Conservation (phyloP, 2,329 filamentous ascomycete species). For the Capronia epimyces region DNA sequence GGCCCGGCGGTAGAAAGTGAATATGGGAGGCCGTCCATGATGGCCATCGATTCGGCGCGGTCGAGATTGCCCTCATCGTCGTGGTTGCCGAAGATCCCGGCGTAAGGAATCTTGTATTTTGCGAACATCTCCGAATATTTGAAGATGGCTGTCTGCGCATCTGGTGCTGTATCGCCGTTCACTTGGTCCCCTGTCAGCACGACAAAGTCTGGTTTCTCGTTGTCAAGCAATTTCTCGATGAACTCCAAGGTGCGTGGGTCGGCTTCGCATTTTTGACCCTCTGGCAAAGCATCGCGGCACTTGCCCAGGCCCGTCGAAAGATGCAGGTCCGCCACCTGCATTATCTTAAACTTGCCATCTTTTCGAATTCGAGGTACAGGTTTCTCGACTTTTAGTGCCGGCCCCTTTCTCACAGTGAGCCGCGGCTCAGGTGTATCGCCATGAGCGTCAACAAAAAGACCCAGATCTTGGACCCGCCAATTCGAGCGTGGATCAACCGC, state of each 20-base stretch:
- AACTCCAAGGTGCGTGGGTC: constrained; percentile 90
- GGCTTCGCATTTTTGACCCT: constrained; percentile 76
- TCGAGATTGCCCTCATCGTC: constrained; percentile 84
- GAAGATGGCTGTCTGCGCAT: constrained; percentile 88
- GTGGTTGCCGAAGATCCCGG: constrained; percentile 94
- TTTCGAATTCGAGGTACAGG: constrained; percentile 73
- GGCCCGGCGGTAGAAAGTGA: constrained; percentile 83
- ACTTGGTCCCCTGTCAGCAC: constrained; percentile 91
- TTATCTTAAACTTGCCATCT: constrained; percentile 92
- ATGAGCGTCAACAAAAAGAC: constrained; percentile 63
- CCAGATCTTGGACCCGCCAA: constrained; percentile 73
- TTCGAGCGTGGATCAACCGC: constrained; percentile 82
- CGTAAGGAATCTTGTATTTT: constrained; percentile 83
- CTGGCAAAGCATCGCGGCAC: constrained; percentile 81
- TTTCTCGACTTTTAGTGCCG: constrained; percentile 57
- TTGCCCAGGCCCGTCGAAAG: constrained; percentile 80
- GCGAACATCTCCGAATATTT: constrained; percentile 83
- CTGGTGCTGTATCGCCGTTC: constrained; percentile 86
- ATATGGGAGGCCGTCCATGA: constrained; percentile 81
- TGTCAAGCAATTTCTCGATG: constrained; percentile 72
- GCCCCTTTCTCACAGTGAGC: constrained; percentile 70
- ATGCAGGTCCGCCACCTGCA: constrained; percentile 93
- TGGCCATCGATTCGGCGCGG: constrained; percentile 71
- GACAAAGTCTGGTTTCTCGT: constrained; percentile 89
- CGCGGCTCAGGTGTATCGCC: constrained; percentile 62